Percentiles rank a stretch among this genome's conserved stretches.
Evolutionary conservation across 2,329 filamentous ascomycete species (phyloP).

Genomic region (Celoporthe dispersa): DNA sequence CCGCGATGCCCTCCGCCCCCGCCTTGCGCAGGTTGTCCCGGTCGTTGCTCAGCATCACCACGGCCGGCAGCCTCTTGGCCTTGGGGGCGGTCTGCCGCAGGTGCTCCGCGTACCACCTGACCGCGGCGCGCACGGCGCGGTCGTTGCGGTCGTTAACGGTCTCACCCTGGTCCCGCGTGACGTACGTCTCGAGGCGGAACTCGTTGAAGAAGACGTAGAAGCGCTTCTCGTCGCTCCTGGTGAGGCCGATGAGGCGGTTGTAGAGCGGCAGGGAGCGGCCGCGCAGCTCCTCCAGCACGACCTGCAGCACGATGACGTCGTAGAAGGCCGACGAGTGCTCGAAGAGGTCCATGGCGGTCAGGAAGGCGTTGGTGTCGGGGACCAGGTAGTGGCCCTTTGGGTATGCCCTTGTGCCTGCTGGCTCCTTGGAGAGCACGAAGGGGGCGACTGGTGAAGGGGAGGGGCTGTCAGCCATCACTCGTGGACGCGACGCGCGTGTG

Average conservation of each 20-base stretch:
- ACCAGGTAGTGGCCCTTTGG: slow-evolving; percentile 91
- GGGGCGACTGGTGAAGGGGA: slow-evolving; percentile 62
- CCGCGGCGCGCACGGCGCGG: slow-evolving; percentile 82
- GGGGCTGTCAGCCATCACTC: slow-evolving; percentile 29
- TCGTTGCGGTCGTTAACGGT: slow-evolving; percentile 97
- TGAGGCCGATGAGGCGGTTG: slow-evolving; percentile 87
- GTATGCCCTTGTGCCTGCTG: slow-evolving; percentile 80
- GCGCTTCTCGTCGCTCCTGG: slow-evolving; percentile 94
- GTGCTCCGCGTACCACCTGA: slow-evolving; percentile 89
- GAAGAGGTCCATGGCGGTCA: slow-evolving; percentile 96
- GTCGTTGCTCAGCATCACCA: slow-evolving; percentile 95
- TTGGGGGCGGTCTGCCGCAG: slow-evolving; percentile 62
- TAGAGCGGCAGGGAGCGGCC: slow-evolving; percentile 94
- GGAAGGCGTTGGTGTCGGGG: slow-evolving; percentile 92
- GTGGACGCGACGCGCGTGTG: neutral
- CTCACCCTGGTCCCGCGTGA: slow-evolving; percentile 75
- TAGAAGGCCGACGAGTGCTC: slow-evolving; percentile 91
- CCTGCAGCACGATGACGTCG: slow-evolving; percentile 96
- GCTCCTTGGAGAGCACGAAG: slow-evolving; percentile 87
- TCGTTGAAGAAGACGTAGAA: slow-evolving; percentile 99
- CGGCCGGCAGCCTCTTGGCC: slow-evolving; percentile 66
- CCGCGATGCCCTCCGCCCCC: slow-evolving; percentile 72
- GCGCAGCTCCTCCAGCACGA: slow-evolving; percentile 92
- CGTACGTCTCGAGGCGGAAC: slow-evolving; percentile 89
- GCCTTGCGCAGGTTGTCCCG: slow-evolving; percentile 85